Evolutionary conservation across 305 asterid genomes (phyloP), one percentile per base, ranked within the genome.

Genomic region (Rubia balearica): DNA sequence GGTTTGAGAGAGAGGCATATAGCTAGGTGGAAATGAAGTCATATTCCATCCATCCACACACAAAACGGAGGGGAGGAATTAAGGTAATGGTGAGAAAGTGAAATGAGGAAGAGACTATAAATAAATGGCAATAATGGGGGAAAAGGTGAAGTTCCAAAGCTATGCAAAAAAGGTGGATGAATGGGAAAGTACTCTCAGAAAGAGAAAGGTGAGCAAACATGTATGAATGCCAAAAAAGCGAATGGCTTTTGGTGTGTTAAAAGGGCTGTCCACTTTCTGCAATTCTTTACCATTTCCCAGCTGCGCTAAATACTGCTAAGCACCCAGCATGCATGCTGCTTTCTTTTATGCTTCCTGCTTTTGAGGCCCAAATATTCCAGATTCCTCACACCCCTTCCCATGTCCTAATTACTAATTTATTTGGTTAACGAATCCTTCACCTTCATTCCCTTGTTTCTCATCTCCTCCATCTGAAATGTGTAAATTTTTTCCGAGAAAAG

Each of bases 231-330:
- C 75, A 79, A 8, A 85, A 81, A 87, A 86, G 89, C 71, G 74
- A 77, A 68, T 76, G 79, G 81, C 96, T 89, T 76, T 65, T 87
- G 59, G 59, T 83, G 89, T 91, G 95, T 91, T 86, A 83, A 89
- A 90, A 90, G 96, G 97, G 91, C 86, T 81, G 91, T 91, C 97
- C 96, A 91, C 97, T 91, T 91, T 91, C 97, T 84, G 82, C 84
- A 76, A 73, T 74, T 73, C 74, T 51, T 74, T 70, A 51, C 3
- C 61, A 66, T 46, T 67, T 67, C 76, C 71, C 43, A 66, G 57
- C 81, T 82, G 41, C 24, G 13, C 61, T 36, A 16, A 41, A 60
- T 43, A 56, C 61, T 55, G 27, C 27, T 17, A 13, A 62, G 46
- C 30, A 61, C 24, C 40, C n/a, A 65, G 61, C 81, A 71, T 78